Conservation (phyloP, 192 early-diverging fungal genomes). For the Chytriomyces confervae region DNA sequence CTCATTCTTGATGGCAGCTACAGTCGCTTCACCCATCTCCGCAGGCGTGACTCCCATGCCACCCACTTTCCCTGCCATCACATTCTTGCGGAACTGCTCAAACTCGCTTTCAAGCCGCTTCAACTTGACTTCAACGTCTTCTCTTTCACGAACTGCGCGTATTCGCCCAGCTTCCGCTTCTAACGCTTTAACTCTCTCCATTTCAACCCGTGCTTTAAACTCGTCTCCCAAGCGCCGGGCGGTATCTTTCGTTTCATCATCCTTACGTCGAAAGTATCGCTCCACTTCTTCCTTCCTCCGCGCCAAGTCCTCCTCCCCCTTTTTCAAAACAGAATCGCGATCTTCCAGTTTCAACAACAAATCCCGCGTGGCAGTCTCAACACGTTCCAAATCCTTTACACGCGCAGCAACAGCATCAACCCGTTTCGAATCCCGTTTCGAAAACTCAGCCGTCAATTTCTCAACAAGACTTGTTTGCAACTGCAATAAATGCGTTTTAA, state of each 20-base stretch:
- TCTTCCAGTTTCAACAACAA: constrained; percentile 39
- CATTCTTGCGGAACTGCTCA: constrained; percentile 14
- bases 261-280: constrained; percentile 6
- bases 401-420: constrained; percentile 29
- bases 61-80: constrained; percentile 29
- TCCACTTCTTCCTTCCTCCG: constrained; percentile 32
- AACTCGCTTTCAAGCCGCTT: constrained; percentile 33
- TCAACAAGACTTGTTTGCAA: constrained; percentile 42
- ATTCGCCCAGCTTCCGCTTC: constrained; percentile 42
- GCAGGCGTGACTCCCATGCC: constrained; percentile 4
- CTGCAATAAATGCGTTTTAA: constrained; percentile 39
- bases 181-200: constrained; percentile 34
- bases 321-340: constrained; percentile 34
- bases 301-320: constrained; percentile 29
- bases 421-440: constrained; percentile 47
- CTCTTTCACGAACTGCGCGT: constrained; percentile 30
- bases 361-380: constrained; percentile 37
- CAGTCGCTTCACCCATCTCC: constrained; percentile 22
- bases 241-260: constrained; percentile 37
- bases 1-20: constrained; percentile 26
- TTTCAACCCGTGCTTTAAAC: constrained; percentile 43
- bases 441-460: constrained; percentile 45
- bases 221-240: constrained; percentile 46
- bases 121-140: constrained; percentile 34
- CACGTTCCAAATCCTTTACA: constrained; percentile 33